A percentile compares a stretch with the other conserved stretches of the same genome.
phyloP scores from a whole-genome alignment of 2,329 filamentous ascomycete genomes.

The Dichotomopilus funicola region DNA sequence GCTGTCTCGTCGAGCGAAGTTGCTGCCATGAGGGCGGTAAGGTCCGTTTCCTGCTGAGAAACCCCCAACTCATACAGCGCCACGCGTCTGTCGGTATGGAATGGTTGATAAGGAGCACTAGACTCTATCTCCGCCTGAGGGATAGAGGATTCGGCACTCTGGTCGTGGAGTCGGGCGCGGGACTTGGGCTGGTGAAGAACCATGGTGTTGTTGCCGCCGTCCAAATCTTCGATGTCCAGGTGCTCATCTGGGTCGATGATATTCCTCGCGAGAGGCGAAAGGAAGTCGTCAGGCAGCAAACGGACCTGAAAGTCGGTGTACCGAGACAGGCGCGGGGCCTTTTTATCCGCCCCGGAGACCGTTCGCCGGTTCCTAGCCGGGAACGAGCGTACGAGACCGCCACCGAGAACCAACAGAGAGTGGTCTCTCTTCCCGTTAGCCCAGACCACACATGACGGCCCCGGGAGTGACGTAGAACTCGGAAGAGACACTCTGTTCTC shows the following conservation, averaged over 20 bases:
- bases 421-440: constrained; percentile 56
- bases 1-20: constrained; percentile 35
- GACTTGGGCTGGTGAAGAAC: constrained; percentile 41
- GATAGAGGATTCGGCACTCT: constrained; percentile 55
- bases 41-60: constrained; percentile 16
- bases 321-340: constrained; percentile 48
- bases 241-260: constrained; percentile 52
- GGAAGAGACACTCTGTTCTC: constrained; percentile 70
- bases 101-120: constrained; percentile 90
- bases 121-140: constrained; percentile 87
- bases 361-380: constrained; percentile 50
- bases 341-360: constrained; percentile 46
- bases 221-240: constrained; percentile 47
- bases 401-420: constrained; percentile 57
- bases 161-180: constrained; percentile 32
- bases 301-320: constrained; percentile 63
- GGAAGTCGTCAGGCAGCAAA: constrained; percentile 51
- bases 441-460: constrained; percentile 58
- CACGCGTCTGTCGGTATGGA: constrained; percentile 85
- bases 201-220: constrained; percentile 49
- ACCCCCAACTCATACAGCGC: constrained; percentile 61
- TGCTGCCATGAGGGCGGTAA: constrained; percentile 37
- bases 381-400: constrained; percentile 61
- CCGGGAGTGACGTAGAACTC: constrained; percentile 45
- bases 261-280: constrained; percentile 50